These are phyloP conservation scores for Hypomyces perniciosus DNA, from an alignment of 2,329 filamentous ascomycete genomes.

Conservation along the genomic window DNA sequence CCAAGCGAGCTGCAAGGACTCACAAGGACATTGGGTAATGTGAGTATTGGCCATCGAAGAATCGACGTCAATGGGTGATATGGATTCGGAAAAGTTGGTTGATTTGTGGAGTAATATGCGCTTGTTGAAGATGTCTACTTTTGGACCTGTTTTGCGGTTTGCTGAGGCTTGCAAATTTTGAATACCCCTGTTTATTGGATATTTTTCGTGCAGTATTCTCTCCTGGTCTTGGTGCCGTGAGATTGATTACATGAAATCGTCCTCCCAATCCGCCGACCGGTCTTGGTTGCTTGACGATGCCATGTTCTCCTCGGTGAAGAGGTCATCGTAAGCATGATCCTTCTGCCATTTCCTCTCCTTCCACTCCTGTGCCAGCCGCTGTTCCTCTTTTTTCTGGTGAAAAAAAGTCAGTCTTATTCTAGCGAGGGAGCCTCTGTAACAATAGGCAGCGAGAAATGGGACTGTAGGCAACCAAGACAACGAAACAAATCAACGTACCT, in stretches of 20 bases:
- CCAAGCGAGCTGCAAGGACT: conserved; percentile 24
- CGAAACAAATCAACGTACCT: conserved; percentile 42
- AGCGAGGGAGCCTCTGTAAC: neutral
- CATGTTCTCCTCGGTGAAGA: conserved; percentile 80
- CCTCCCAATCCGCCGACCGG: conserved; percentile 67
- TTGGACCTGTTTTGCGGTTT: neutral
- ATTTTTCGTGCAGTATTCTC: neutral
- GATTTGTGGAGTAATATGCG: neutral
- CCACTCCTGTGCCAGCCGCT: conserved; percentile 66
- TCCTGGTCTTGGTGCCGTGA: neutral
- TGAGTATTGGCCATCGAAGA: conserved; percentile 24
- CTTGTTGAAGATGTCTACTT: neutral
- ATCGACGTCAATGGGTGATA: conserved; percentile 4
- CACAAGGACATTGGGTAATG: conserved; percentile 26
- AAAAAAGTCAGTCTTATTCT: neutral
- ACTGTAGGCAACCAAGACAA: neutral
- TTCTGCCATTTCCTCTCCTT: conserved; percentile 90
- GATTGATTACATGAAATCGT: conserved; percentile 77
- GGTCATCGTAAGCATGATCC: conserved; percentile 94
- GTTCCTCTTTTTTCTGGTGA: conserved; percentile 68
- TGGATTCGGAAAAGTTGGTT: neutral
- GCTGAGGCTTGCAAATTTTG: neutral
- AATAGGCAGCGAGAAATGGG: neutral
- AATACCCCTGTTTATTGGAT: conserved; percentile 1
- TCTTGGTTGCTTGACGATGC: conserved; percentile 78